Base-by-base conservation (phyloP, 1,139 yeast species). In the Yamadazyma oceani region DNA sequence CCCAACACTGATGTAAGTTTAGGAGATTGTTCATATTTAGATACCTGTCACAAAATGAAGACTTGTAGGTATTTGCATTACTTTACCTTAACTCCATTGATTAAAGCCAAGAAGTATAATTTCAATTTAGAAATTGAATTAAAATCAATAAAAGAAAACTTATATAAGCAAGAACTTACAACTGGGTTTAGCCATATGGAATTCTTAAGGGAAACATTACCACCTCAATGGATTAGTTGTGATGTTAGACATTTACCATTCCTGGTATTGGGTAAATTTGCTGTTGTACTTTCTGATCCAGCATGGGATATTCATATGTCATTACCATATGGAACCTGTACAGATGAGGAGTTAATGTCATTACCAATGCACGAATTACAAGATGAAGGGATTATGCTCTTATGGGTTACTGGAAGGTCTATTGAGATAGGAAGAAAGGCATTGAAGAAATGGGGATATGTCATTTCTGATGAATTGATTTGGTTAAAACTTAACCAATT, bases 381-480 rank as follows among this genome's bases (percentile, higher is more conserved):
- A 58, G 82, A 78, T 39, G 95, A 87, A 55, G 97, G 97, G 0
- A 64, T 90, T 3, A 64, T 88, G 36, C 71, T 89, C 45, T 69
- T 90, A 22, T 90, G 97, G 97, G 97, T 89, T 4, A 90, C 97
- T 1, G 97, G 97, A 0, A 71, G 97, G 35, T 89, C 96, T 4
- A 80, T 88, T 46, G 97, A 90, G 50, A 70, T 85, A 27, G 97
- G 97, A 1, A 74, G 95, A 30, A 78, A 78, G 43, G 88, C 92
- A 8, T 63, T 90, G 40, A 59, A 58, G 5, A 78, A 76, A 45
- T 89, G 97, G 96, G 97, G 97, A 0, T 90, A 90, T 55, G 55
- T 59, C 23, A 78, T 84, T 5, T 65, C 79, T 17, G 92, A 89
- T 57, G 97, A 89, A 57, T 62, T 90, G 48, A 78, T 90, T 15